These are phyloP conservation scores for Backusella tarrabulga DNA, from an alignment of 192 early-diverging fungal species.

Conservation along the genomic window DNA sequence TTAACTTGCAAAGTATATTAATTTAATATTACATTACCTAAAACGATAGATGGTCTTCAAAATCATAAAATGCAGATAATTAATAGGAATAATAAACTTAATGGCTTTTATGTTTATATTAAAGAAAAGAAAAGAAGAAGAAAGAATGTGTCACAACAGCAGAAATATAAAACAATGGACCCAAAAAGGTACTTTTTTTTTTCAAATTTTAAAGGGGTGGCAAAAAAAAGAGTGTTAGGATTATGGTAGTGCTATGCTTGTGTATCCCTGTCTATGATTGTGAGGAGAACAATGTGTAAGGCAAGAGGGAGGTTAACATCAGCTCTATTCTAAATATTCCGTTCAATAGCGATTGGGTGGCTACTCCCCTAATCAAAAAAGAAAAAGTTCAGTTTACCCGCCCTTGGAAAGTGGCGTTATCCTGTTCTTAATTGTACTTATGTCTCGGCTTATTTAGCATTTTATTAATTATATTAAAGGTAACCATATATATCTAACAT, in stretches of 20 bases:
- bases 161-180: background rate
- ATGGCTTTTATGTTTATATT: background rate
- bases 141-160: background rate
- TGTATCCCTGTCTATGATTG: background rate
- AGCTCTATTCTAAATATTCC: conserved; percentile 12
- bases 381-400: background rate
- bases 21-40: background rate
- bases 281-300: conserved; percentile 2
- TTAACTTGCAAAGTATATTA: background rate
- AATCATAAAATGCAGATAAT: background rate
- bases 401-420: conserved; percentile 6
- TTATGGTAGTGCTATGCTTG: background rate
- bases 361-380: background rate
- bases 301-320: conserved; percentile 10
- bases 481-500: background rate
- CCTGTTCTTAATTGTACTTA: background rate
- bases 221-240: background rate
- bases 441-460: background rate
- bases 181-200: background rate
- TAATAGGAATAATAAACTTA: background rate
- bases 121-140: background rate
- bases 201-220: conserved; percentile 9
- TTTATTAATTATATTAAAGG: conserved; percentile 4
- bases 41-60: background rate
- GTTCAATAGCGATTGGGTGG: background rate